Conservation (phyloP, 208 protist species). For the Leishmania braziliensis region DNA sequence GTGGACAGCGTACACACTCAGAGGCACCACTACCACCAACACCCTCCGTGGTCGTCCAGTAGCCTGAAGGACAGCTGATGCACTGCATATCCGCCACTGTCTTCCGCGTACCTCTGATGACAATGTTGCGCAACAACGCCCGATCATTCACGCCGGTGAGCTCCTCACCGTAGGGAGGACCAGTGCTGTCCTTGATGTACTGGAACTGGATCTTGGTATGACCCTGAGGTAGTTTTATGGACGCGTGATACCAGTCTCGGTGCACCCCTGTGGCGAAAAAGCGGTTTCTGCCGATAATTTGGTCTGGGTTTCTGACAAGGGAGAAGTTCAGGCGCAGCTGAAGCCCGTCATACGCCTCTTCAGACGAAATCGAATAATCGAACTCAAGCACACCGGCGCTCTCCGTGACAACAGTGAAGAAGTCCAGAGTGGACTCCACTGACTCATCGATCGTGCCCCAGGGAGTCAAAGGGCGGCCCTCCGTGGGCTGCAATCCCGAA, state of each 20-base stretch:
- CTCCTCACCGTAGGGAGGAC: not conserved
- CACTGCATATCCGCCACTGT: not conserved
- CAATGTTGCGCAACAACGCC: slow-evolving; percentile 7
- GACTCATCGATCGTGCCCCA: slow-evolving; percentile 6
- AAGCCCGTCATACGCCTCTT: slow-evolving; percentile 8
- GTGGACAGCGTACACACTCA: not conserved
- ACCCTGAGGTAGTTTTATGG: not conserved
- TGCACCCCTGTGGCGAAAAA: not conserved
- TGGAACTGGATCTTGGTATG: not conserved
- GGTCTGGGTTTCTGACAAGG: not conserved
- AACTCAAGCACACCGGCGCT: slow-evolving; percentile 5
- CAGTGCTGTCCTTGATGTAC: slow-evolving; percentile 4
- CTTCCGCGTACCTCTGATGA: not conserved
- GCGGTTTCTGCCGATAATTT: not conserved
- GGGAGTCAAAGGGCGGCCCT: not conserved
- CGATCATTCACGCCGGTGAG: slow-evolving; percentile 10
- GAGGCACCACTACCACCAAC: not conserved
- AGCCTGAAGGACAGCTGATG: not conserved
- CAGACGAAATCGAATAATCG: slow-evolving; percentile 12
- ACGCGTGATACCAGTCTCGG: not conserved
- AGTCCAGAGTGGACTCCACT: not conserved
- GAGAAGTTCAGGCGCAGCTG: not conserved
- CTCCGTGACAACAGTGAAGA: not conserved
- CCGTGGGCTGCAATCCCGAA: slow-evolving; percentile 7
- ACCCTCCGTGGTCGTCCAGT: not conserved